Conservation (phyloP, 805 yeast species). For the Teunomyces cretensis region DNA sequence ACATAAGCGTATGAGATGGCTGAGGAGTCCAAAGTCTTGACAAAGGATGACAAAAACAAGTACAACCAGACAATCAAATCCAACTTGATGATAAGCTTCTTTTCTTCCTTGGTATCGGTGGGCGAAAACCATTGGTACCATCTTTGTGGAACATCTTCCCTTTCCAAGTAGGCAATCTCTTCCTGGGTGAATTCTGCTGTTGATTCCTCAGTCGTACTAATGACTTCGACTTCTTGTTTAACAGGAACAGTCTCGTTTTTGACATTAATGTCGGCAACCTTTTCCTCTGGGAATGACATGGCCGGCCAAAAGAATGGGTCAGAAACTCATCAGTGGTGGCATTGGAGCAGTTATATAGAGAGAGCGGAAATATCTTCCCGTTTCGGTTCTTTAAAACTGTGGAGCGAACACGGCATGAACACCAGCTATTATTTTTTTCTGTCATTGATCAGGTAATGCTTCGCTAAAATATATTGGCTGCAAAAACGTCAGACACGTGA, state of each 20-base stretch:
- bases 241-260: not conserved
- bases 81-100: slow-evolving; percentile 22
- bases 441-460: not conserved
- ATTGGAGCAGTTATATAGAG: not conserved
- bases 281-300: not conserved
- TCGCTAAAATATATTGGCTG: not conserved
- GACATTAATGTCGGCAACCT: not conserved
- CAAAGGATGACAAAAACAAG: slow-evolving; percentile 24
- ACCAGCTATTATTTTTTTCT: not conserved
- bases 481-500: not conserved
- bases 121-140: slow-evolving; percentile 31
- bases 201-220: not conserved
- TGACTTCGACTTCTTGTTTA: not conserved
- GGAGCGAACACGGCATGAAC: not conserved
- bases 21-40: slow-evolving; percentile 23
- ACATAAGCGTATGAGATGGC: slow-evolving; percentile 24
- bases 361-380: not conserved
- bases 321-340: not conserved
- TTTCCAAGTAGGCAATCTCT: slow-evolving; percentile 11
- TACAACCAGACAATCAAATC: slow-evolving; percentile 24
- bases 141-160: slow-evolving; percentile 14
- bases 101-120: slow-evolving; percentile 25
- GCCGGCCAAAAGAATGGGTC: not conserved
- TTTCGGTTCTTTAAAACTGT: not conserved
- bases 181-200: slow-evolving; percentile 8